Base-by-base conservation (phyloP, 2,329 filamentous ascomycete genomes). In the Periconia digitata region DNA sequence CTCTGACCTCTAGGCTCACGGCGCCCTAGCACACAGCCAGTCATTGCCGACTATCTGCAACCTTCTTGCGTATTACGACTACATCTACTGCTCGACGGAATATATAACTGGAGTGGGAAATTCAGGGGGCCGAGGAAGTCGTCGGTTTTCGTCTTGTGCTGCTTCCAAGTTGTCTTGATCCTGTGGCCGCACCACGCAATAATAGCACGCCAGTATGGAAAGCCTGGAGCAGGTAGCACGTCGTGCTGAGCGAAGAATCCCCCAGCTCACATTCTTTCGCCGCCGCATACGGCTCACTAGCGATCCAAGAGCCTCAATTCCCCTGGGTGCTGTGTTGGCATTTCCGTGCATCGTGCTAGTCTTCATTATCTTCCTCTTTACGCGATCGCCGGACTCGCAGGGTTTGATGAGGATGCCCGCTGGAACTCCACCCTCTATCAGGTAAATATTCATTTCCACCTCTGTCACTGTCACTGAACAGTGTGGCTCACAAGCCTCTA, bases 311-410 rank as follows among this genome's bases (percentile, higher is more conserved):
- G 85, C 96, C 71, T 96, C 92, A 43, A 86, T 97, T 69, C 94
- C 94, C 21, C 78, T 99, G 44, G 92, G 92, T 59, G 85, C 96
- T 67, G 90, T 97, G 61, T 81, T 99, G 58, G 78, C 97, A 60
- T 97, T 97, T 70, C 94, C 94, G 57, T 84, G 88, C 69, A 86
- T 96, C 69, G 89, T 96, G 64, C 83, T 97, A 75, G 82, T 96
- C 64, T 81, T 96, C 71, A 95, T 97, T 72, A 77, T 97, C 56
- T 79, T 96, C 63, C 82, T 99, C 52, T 91, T 97, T 70, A 83
- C 95, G 66, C 85, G 87, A 67, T 91, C 96, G 76, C 90, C 92
- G 50, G 87, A 86, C 68, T 90, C 88, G 27, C 83, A 89, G 10
- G 90, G 87, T 46, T 84, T 86, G 53, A 89, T 95, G 72, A 75